These are phyloP conservation scores for Spongispora temasekensis DNA, from an alignment of 1,284 basidiomycete species.

Conservation along the genomic window DNA sequence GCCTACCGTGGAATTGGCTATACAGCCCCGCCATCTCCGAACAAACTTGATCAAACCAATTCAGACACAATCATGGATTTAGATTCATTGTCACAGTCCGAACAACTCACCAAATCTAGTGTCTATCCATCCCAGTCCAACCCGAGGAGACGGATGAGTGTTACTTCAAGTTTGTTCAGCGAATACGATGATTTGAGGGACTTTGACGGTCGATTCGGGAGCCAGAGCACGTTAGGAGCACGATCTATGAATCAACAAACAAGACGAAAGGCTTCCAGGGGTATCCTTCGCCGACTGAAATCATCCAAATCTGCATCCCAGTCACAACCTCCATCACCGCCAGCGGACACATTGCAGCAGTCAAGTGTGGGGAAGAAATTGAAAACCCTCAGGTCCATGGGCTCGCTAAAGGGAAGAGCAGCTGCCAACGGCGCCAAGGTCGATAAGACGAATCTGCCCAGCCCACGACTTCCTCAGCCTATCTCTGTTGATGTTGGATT, in stretches of 20 bases:
- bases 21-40: conserved; percentile 43
- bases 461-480: conserved; percentile 54
- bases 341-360: conserved; percentile 38
- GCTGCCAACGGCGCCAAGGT: conserved; percentile 28
- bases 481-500: conserved; percentile 57
- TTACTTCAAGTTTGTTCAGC: conserved; percentile 67
- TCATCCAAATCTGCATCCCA: conserved; percentile 41
- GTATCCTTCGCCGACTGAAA: conserved; percentile 65
- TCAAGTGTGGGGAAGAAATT: conserved; percentile 51
- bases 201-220: conserved; percentile 82
- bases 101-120: conserved; percentile 32
- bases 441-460: conserved; percentile 41
- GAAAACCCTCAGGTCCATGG: conserved; percentile 76
- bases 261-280: conserved; percentile 59
- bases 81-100: conserved; percentile 30
- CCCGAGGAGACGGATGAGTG: conserved; percentile 54
- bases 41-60: conserved; percentile 29
- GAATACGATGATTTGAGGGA: conserved; percentile 84
- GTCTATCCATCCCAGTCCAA: conserved; percentile 42
- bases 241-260: conserved; percentile 38
- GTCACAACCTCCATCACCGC: conserved; percentile 43
- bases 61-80: conserved; percentile 22
- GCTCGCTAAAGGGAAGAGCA: conserved; percentile 64
- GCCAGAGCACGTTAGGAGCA: conserved; percentile 66
- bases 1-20: conserved; percentile 82